Percentiles rank a stretch among this genome's conserved stretches.
phyloP scores from a whole-genome alignment of 139 green algal genomes.

The Chlorella sp. region DNA sequence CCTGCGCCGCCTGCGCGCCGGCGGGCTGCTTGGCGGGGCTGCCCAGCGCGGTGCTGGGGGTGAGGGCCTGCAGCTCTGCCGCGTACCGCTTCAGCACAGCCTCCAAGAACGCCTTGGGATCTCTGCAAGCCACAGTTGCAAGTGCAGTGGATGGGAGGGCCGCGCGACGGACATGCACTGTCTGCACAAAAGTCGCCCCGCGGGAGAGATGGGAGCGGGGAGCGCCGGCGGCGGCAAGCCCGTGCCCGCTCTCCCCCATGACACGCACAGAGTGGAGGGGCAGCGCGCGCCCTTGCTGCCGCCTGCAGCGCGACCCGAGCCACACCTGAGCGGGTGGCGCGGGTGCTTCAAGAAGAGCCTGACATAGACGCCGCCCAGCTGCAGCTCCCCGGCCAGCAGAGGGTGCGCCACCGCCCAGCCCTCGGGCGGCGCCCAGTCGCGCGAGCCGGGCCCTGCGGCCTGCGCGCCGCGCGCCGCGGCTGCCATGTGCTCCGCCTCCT shows the following conservation, averaged over 20 bases:
- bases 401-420: slow-evolving; percentile 53
- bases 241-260: neutral
- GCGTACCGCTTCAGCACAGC: slow-evolving; percentile 70
- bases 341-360: slow-evolving; percentile 89
- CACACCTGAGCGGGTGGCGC: slow-evolving; percentile 66
- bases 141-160: too few species aligned
- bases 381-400: slow-evolving; percentile 57
- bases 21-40: slow-evolving; percentile 8
- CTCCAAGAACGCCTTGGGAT: slow-evolving; percentile 67
- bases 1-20: neutral
- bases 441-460: slow-evolving; percentile 25
- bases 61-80: slow-evolving; percentile 1
- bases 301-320: neutral
- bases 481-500: slow-evolving; percentile 61
- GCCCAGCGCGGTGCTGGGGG: neutral
- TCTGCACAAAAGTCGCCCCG: too few species aligned
- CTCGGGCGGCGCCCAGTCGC: slow-evolving; percentile 54
- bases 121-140: neutral
- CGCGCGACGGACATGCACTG: too few species aligned
- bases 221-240: too few species aligned
- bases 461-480: slow-evolving; percentile 43
- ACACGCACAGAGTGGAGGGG: too few species aligned
- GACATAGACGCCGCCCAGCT: slow-evolving; percentile 90
- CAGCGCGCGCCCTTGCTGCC: too few species aligned
- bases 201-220: too few species aligned